Conservation (phyloP, 208 protist genomes). For the Leishmania gerbilli region DNA sequence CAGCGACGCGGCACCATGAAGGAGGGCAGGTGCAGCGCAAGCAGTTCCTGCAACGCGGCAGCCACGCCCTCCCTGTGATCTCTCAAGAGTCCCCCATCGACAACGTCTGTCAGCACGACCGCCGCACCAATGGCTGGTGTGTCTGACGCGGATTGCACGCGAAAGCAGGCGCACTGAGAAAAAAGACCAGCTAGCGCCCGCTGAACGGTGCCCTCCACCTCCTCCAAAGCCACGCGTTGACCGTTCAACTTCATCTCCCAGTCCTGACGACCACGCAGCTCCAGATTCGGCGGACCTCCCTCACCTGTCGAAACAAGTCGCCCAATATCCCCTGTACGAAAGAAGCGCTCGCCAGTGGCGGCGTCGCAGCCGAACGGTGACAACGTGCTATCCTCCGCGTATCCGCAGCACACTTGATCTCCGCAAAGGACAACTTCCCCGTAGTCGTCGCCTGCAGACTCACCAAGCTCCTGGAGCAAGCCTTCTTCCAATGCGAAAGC, state of each 20-base stretch:
- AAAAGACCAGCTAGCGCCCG: slow-evolving; percentile 13
- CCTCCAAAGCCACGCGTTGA: slow-evolving; percentile 59
- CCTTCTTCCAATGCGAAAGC: neutral
- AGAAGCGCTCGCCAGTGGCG: slow-evolving; percentile 24
- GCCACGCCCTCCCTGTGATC: slow-evolving; percentile 9
- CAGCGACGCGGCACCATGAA: slow-evolving; percentile 46
- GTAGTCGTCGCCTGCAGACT: slow-evolving; percentile 6
- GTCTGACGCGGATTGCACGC: neutral
- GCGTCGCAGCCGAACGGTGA: slow-evolving; percentile 26
- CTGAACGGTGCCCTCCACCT: slow-evolving; percentile 48
- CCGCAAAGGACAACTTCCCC: slow-evolving; percentile 51
- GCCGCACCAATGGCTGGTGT: slow-evolving; percentile 20
- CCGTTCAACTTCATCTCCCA: slow-evolving; percentile 63
- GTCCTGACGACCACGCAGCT: slow-evolving; percentile 50
- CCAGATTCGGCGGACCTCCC: neutral
- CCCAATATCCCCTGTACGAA: slow-evolving; percentile 56
- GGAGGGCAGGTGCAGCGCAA: slow-evolving; percentile 33
- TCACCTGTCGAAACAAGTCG: neutral
- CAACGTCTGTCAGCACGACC: slow-evolving; percentile 23
- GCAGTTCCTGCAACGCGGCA: slow-evolving; percentile 32
- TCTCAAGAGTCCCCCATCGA: neutral
- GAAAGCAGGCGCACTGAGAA: slow-evolving; percentile 39
- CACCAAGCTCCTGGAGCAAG: neutral
- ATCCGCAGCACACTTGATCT: slow-evolving; percentile 59
- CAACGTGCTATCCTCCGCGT: slow-evolving; percentile 22